Evolutionary conservation across 768 basidiomycete species (phyloP).

Genomic region (Rhodotorula taiwanensis): DNA sequence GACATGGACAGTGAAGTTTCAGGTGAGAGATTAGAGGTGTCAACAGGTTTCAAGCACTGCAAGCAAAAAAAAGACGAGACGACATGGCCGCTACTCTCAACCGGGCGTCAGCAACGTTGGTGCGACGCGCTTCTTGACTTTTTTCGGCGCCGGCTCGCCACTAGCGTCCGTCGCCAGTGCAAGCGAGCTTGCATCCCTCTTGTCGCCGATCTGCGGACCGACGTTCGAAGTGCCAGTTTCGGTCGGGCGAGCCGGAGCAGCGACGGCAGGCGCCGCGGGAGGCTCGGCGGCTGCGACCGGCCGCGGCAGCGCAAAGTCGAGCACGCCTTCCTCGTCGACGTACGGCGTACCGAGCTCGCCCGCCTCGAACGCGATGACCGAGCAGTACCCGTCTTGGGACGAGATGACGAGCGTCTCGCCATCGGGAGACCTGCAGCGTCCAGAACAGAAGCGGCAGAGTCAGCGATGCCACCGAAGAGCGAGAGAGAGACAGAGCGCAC

Average conservation of each 20-base stretch:
- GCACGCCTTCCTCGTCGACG: no score
- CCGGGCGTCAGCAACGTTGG: slow-evolving; percentile 13
- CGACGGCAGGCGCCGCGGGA: background rate
- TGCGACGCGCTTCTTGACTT: slow-evolving; percentile 7
- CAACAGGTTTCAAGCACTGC: no score
- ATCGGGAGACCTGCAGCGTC: slow-evolving; percentile 84
- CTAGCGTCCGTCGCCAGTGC: background rate
- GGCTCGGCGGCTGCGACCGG: background rate
- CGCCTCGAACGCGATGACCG: slow-evolving; percentile 77
- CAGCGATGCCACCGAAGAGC: background rate
- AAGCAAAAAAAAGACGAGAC: no score
- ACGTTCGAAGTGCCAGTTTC: no score
- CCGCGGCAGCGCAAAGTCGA: background rate
- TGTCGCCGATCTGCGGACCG: no score
- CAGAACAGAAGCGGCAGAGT: background rate
- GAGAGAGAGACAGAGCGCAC: slow-evolving; percentile 51
- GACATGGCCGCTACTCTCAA: no score
- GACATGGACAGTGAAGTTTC: no score
- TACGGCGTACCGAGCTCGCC: slow-evolving; percentile 75
- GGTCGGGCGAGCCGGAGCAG: no score
- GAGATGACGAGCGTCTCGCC: slow-evolving; percentile 87
- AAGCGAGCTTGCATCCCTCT: background rate
- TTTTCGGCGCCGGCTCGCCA: background rate
- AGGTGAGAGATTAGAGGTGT: no score
- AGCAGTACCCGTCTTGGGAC: slow-evolving; percentile 94